Percentiles rank a stretch among this genome's conserved stretches.
These are phyloP conservation scores for Psilocybe subaeruginosa DNA, from an alignment of 768 basidiomycete species.

Conservation along the genomic window DNA sequence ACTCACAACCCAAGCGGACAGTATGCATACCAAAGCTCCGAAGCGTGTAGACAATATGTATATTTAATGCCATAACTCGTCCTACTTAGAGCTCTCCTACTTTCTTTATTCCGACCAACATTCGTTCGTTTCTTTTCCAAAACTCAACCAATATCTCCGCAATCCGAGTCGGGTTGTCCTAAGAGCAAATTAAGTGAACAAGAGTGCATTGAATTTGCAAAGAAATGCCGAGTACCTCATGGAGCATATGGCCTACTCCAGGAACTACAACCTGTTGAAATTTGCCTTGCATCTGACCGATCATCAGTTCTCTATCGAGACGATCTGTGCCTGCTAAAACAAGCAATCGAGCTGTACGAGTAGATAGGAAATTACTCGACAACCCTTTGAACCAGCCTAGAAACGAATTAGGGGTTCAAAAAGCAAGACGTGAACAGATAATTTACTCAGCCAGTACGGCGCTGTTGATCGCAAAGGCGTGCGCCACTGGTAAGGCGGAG, in stretches of 20 bases:
- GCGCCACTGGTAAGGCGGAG: constrained; percentile 70
- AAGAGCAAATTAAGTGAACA: constrained; percentile 19
- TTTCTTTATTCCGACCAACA: constrained; percentile 61
- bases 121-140: constrained; percentile 86
- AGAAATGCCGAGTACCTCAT: constrained; percentile 52
- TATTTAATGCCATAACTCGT: not conserved
- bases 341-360: constrained; percentile 82
- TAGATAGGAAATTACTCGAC: constrained; percentile 76
- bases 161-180: constrained; percentile 86
- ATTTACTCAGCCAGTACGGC: constrained; percentile 87
- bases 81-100: constrained; percentile 46
- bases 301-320: constrained; percentile 92
- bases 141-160: constrained; percentile 87
- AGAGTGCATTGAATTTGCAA: constrained; percentile 36
- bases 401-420: not conserved
- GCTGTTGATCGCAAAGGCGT: constrained; percentile 84
- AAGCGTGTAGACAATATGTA: not conserved
- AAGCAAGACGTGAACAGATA: not conserved
- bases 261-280: constrained; percentile 92
- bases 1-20: not conserved
- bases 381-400: constrained; percentile 91
- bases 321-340: constrained; percentile 93
- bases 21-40: not conserved
- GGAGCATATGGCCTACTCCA: constrained; percentile 91
- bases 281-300: constrained; percentile 96